A percentile compares a stretch with the other conserved stretches of the same genome.
Evolutionary conservation across 2,329 filamentous ascomycete genomes (phyloP).

Genomic region (Trichophyton benhamiae): DNA sequence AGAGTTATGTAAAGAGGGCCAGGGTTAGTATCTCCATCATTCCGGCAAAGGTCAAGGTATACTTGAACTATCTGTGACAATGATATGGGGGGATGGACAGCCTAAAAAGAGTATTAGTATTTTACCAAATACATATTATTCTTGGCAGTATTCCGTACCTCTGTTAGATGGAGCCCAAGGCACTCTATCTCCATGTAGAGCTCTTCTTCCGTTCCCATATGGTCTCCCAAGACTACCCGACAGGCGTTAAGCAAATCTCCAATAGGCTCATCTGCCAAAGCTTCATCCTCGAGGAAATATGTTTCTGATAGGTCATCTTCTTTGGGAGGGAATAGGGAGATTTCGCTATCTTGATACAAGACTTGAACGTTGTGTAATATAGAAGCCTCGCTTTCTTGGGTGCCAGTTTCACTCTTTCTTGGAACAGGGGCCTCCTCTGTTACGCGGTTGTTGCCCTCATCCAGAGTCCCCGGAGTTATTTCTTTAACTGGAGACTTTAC

Average conservation of each 20-base stretch:
- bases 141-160: conserved; percentile 32
- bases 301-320: conserved; percentile 42
- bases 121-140: conserved; percentile 4
- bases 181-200: conserved; percentile 44
- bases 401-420: neutral
- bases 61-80: conserved; percentile 48
- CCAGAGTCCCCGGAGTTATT: neutral
- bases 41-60: conserved; percentile 46
- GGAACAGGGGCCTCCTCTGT: neutral
- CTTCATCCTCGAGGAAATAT: conserved; percentile 46
- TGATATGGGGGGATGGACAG: conserved; percentile 31
- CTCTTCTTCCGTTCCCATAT: conserved; percentile 45
- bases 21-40: conserved; percentile 43
- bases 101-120: conserved; percentile 21
- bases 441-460: neutral
- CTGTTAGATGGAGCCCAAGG: conserved; percentile 44
- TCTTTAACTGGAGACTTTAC: neutral
- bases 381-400: neutral
- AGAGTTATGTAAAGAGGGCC: conserved; percentile 49
- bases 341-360: conserved; percentile 43
- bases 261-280: conserved; percentile 42
- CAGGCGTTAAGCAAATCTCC: conserved; percentile 45
- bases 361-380: conserved; percentile 36
- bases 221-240: conserved; percentile 42
- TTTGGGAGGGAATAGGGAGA: conserved; percentile 47